Conservation (phyloP, 228 moss, liverwort and hornwort genomes). For the Sphagnum fallax region DNA sequence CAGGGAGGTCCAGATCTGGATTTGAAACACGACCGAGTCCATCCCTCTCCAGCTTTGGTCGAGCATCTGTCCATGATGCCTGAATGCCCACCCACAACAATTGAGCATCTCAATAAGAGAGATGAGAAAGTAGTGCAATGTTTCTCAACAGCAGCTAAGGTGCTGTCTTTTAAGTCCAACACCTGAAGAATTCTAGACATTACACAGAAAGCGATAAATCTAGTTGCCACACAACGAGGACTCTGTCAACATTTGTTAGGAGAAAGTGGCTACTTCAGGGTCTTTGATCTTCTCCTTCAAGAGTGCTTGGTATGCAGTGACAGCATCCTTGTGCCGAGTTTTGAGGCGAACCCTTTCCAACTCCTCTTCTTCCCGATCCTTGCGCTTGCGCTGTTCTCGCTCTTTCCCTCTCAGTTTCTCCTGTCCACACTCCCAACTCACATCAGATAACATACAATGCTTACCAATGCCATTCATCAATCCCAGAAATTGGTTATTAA, state of each 20-base stretch:
- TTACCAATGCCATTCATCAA: no score
- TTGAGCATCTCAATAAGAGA: background rate
- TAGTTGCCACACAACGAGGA: no score
- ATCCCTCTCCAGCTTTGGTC: conserved; percentile 83
- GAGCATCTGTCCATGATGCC: conserved; percentile 80
- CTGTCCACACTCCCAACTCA: conserved; percentile 15
- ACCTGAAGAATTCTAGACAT: no score
- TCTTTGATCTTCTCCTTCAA: conserved; percentile 83
- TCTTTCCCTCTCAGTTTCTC: conserved; percentile 78
- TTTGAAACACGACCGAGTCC: conserved; percentile 67
- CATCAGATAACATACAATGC: background rate
- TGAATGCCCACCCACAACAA: conserved; percentile 9
- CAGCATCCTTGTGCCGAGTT: conserved; percentile 84
- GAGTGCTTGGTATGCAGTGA: conserved; percentile 77
- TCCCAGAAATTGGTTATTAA: no score
- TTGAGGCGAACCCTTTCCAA: conserved; percentile 75
- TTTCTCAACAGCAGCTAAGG: background rate
- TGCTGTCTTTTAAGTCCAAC: no score
- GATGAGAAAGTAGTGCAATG: background rate
- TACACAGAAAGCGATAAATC: no score
- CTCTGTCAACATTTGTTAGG: no score
- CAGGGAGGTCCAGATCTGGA: conserved; percentile 64
- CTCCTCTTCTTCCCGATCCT: conserved; percentile 88
- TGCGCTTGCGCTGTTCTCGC: conserved; percentile 80
- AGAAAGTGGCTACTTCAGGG: conserved; percentile 44